Evolutionary conservation across 139 green algal genomes (phyloP).

Genomic region (Raphidocelis subcapitata): DNA sequence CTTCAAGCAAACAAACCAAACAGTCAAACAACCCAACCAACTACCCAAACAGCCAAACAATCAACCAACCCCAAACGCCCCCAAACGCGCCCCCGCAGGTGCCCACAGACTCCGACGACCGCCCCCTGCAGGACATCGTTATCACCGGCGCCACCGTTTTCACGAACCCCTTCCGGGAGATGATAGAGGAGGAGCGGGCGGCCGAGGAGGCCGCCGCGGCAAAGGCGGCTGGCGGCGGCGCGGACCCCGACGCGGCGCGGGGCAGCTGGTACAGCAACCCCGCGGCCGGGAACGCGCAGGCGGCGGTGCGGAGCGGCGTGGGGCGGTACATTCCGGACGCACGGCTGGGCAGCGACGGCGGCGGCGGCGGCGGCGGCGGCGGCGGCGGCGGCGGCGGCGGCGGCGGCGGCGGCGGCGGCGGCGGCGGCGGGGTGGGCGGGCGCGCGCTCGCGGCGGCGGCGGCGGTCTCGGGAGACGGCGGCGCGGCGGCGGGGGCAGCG

Average conservation of each 20-base stretch:
- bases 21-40: no score
- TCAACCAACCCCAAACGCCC: no score
- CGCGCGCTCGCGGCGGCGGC: neutral
- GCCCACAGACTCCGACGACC: slow-evolving; percentile 81
- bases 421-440: neutral
- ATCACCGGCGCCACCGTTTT: slow-evolving; percentile 86
- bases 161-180: slow-evolving; percentile 90
- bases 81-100: no score
- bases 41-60: no score
- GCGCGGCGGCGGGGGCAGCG: slow-evolving; percentile 1
- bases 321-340: slow-evolving; percentile 61
- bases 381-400: slow-evolving; percentile 12
- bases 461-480: neutral
- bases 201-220: slow-evolving; percentile 40
- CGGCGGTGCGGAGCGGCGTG: slow-evolving; percentile 38
- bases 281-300: neutral
- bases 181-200: slow-evolving; percentile 69
- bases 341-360: neutral
- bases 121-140: slow-evolving; percentile 69
- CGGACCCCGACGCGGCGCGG: slow-evolving; percentile 13
- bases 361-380: neutral
- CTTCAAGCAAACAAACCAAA: no score
- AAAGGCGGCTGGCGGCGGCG: slow-evolving; percentile 17
- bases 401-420: neutral
- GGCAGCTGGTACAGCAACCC: slow-evolving; percentile 53